Evolutionary conservation across 371 early-diverging fungal genomes (phyloP).

Genomic region (Rhizopus arrhizus): DNA sequence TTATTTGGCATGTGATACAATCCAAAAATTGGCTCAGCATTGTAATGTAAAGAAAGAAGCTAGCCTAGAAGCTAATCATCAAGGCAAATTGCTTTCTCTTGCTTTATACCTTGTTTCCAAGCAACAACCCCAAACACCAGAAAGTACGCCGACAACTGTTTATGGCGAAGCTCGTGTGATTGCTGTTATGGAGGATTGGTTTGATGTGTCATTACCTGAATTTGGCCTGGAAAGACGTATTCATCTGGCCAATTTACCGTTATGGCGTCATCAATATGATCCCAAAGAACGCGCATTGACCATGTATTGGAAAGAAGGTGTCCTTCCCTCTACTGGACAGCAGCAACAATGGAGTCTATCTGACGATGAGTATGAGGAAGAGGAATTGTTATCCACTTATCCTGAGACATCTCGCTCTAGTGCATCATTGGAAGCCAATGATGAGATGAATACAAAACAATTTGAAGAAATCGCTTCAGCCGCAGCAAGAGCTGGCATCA

Average conservation of each 20-base stretch:
- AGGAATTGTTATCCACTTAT: conserved; percentile 34
- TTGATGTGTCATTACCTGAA: conserved; percentile 64
- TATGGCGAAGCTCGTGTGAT: conserved; percentile 47
- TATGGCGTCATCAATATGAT: conserved; percentile 46
- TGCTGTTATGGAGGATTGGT: conserved; percentile 48
- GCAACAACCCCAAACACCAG: conserved; percentile 26
- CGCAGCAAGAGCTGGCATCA: conserved; percentile 20
- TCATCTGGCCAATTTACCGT: conserved; percentile 47
- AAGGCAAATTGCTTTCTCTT: conserved; percentile 67
- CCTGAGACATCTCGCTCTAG: conserved; percentile 19
- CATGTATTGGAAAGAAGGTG: conserved; percentile 59
- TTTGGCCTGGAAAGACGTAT: conserved; percentile 65
- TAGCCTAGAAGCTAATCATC: conserved; percentile 72
- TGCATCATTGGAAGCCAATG: conserved; percentile 43
- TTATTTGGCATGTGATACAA: conserved; percentile 52
- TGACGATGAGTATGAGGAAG: conserved; percentile 48
- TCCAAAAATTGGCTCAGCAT: conserved; percentile 62
- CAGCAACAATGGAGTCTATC: conserved; percentile 36
- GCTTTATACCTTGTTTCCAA: conserved; percentile 50
- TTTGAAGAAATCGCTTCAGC: conserved; percentile 21
- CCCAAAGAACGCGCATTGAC: conserved; percentile 40
- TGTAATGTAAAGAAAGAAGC: conserved; percentile 80
- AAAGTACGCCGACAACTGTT: conserved; percentile 23
- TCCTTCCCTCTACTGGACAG: conserved; percentile 43
- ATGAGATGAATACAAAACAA: conserved; percentile 10